phyloP scores from a whole-genome alignment of 2,329 filamentous ascomycete species.

The Colletotrichum somersetense region DNA sequence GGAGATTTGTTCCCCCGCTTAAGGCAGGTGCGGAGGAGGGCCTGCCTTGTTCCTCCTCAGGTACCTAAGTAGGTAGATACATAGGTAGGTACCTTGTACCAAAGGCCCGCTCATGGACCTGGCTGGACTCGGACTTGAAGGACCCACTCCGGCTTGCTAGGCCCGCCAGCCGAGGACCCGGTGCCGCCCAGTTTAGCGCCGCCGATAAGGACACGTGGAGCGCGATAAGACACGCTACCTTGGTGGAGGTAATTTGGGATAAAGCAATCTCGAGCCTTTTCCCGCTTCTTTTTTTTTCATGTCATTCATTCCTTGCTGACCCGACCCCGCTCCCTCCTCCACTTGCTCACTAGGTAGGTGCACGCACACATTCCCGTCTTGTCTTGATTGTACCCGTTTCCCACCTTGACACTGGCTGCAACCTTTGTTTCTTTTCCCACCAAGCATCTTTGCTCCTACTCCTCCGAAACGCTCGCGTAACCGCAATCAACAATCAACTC shows the following conservation, averaged over 20 bases:
- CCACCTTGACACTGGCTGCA: background rate
- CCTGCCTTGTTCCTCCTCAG: background rate
- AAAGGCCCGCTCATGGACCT: background rate
- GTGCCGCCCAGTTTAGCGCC: constrained; percentile 20
- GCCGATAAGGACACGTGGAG: constrained; percentile 41
- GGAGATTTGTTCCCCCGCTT: constrained; percentile 1
- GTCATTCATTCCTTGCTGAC: background rate
- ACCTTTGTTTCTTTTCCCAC: background rate
- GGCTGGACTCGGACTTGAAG: background rate
- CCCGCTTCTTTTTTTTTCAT: background rate
- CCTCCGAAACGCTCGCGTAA: background rate
- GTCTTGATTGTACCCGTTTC: constrained; percentile 2
- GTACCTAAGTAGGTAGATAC: no score
- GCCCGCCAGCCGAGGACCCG: constrained; percentile 28
- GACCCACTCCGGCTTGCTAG: constrained; percentile 22
- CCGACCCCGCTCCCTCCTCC: background rate
- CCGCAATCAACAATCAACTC: constrained; percentile 11
- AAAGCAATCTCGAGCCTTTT: constrained; percentile 2
- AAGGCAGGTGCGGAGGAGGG: background rate
- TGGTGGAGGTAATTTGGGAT: no score
- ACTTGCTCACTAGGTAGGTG: background rate
- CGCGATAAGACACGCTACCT: constrained; percentile 23
- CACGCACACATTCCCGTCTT: background rate
- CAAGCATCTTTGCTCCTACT: background rate
- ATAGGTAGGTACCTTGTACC: no score